These are phyloP conservation scores for Chrysanthemum lavandulifolium DNA, from an alignment of 129 eudicot genomes.

Conservation along the genomic window DNA sequence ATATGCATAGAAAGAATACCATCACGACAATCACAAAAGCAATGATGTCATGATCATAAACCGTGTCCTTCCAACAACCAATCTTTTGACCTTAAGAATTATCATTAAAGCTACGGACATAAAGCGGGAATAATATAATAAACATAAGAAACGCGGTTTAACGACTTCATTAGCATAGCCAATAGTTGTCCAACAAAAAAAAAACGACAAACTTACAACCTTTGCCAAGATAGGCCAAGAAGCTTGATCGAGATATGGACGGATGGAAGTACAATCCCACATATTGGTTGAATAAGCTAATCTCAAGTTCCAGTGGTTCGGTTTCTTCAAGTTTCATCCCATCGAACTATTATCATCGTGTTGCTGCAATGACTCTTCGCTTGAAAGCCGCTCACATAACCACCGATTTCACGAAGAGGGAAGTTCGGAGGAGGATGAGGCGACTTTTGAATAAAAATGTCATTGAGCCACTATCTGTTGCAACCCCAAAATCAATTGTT, in stretches of 20 bases:
- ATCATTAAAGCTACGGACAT: conserved; percentile 81
- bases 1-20: conserved; percentile 82
- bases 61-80: conserved; percentile 80
- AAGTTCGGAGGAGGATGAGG: conserved; percentile 63
- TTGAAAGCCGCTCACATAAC: conserved; percentile 61
- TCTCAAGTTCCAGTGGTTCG: conserved; percentile 76
- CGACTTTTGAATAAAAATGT: conserved; percentile 55
- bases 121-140: conserved; percentile 53
- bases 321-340: conserved; percentile 80
- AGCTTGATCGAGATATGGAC: conserved; percentile 80
- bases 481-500: too few species aligned
- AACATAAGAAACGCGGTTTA: not conserved
- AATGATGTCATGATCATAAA: conserved; percentile 79
- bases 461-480: conserved; percentile 70
- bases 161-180: not conserved
- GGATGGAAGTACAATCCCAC: conserved; percentile 79
- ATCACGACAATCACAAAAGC: conserved; percentile 99
- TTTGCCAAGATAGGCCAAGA: conserved; percentile 93
- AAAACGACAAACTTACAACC: conserved; percentile 55
- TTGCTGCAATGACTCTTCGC: conserved; percentile 81
- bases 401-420: conserved; percentile 60
- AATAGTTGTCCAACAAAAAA: not conserved
- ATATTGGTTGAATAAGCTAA: conserved; percentile 51
- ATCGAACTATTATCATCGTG: conserved; percentile 85
- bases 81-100: conserved; percentile 64